Conservation (phyloP, 2,329 filamentous ascomycete species). For the Alternaria longipes region DNA sequence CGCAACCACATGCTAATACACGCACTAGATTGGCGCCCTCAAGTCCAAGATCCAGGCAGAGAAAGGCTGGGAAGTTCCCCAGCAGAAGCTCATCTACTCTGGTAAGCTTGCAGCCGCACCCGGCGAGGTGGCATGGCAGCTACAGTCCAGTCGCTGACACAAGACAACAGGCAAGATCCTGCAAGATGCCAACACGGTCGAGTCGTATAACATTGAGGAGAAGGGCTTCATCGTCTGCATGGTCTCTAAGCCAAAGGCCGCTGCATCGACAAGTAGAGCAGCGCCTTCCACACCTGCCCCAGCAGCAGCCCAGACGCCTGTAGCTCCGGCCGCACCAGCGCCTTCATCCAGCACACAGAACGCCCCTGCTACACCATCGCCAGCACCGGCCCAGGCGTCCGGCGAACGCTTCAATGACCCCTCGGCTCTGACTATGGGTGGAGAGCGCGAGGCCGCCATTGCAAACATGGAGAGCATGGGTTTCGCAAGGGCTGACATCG, state of each 20-base stretch:
- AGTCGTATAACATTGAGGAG: conserved; percentile 98
- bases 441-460: conserved; percentile 82
- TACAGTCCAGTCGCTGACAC: conserved; percentile 39
- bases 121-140: conserved; percentile 10
- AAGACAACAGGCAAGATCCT: conserved; percentile 84
- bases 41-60: conserved; percentile 92
- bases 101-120: conserved; percentile 65
- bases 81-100: conserved; percentile 97
- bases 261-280: conserved; percentile 59
- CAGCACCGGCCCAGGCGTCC: conserved; percentile 55
- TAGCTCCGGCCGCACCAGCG: conserved; percentile 64
- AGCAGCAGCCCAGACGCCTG: conserved; percentile 58
- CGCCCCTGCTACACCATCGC: conserved; percentile 61
- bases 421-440: conserved; percentile 85
- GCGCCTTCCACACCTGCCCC: conserved; percentile 67
- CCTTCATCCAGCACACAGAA: conserved; percentile 59
- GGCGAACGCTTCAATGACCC: conserved; percentile 69
- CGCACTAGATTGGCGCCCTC: conserved; percentile 77
- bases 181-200: conserved; percentile 96
- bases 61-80: conserved; percentile 91
- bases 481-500: conserved; percentile 86
- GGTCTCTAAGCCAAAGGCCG: conserved; percentile 89
- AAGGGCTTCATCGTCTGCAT: conserved; percentile 99
- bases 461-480: conserved; percentile 98
- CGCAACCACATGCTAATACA: conserved; percentile 22